These are phyloP conservation scores for Avena sativa DNA, from an alignment of 176 grass and related monocot species.

Conservation along the genomic window DNA sequence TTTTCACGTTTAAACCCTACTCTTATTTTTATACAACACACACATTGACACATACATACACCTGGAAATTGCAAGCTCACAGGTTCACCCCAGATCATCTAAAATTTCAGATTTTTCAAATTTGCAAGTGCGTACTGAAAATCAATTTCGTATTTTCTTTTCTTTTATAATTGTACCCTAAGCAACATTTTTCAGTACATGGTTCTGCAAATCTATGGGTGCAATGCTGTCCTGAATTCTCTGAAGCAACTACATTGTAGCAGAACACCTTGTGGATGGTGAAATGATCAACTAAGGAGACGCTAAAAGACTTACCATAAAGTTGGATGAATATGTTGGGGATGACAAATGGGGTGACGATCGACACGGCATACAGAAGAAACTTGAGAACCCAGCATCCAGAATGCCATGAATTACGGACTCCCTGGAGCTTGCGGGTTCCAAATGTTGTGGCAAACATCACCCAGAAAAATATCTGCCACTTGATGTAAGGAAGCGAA, in stretches of 20 bases:
- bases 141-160: not conserved
- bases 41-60: not conserved
- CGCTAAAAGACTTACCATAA: slow-evolving; percentile 58
- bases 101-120: not conserved
- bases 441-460: slow-evolving; percentile 81
- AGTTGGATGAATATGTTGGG: slow-evolving; percentile 74
- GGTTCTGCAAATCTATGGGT: not conserved
- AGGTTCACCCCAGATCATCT: not conserved
- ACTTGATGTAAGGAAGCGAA: slow-evolving; percentile 51
- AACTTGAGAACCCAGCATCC: slow-evolving; percentile 78
- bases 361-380: slow-evolving; percentile 62
- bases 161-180: too few relatives aligned
- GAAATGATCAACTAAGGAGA: not conserved
- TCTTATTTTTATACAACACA: not conserved
- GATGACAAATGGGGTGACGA: slow-evolving; percentile 69
- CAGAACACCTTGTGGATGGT: not conserved
- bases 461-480: slow-evolving; percentile 85
- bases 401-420: slow-evolving; percentile 84
- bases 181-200: not conserved
- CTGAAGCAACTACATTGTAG: not conserved
- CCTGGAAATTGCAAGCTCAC: not conserved
- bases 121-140: not conserved
- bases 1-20: not conserved
- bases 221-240: not conserved
- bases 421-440: slow-evolving; percentile 70